Conservation (phyloP, 108 stramenopile species). For the Nannochloropsis oceanica region DNA sequence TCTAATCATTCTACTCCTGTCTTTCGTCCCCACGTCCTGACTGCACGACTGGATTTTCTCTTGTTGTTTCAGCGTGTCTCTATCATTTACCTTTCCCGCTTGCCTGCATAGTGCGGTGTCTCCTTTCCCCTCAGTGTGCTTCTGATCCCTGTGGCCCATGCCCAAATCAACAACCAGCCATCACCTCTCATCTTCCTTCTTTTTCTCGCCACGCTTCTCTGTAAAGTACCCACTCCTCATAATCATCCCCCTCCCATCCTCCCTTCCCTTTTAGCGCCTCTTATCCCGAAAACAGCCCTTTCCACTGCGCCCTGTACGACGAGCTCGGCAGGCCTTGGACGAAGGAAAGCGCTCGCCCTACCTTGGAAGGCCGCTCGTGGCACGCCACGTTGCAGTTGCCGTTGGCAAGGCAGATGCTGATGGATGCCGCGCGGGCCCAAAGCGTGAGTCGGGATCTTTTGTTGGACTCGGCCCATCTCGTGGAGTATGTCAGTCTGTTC, state of each 20-base stretch:
- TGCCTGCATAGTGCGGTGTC: not conserved
- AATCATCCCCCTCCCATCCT: not conserved
- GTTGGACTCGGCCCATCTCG: not conserved
- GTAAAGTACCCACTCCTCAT: not conserved
- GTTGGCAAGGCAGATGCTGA: not conserved
- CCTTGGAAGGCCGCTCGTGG: not conserved
- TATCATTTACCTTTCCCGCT: not conserved
- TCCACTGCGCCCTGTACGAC: not conserved
- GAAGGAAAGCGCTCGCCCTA: not conserved
- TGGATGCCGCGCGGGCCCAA: not conserved
- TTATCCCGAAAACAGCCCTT: not conserved
- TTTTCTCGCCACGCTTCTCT: not conserved
- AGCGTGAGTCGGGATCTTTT: not conserved
- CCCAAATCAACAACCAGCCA: not conserved
- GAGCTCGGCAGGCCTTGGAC: not conserved
- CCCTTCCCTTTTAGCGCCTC: not conserved
- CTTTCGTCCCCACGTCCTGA: not conserved
- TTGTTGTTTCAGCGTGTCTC: no score
- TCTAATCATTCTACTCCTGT: not conserved
- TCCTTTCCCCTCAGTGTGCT: not conserved
- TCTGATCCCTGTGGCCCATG: no score
- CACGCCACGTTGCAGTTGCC: not conserved
- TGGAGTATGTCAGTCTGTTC: not conserved
- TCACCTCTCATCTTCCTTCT: not conserved
- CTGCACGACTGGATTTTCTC: no score